phyloP scores from a whole-genome alignment of 768 basidiomycete genomes.

The Psilocybe subaeruginosa region DNA sequence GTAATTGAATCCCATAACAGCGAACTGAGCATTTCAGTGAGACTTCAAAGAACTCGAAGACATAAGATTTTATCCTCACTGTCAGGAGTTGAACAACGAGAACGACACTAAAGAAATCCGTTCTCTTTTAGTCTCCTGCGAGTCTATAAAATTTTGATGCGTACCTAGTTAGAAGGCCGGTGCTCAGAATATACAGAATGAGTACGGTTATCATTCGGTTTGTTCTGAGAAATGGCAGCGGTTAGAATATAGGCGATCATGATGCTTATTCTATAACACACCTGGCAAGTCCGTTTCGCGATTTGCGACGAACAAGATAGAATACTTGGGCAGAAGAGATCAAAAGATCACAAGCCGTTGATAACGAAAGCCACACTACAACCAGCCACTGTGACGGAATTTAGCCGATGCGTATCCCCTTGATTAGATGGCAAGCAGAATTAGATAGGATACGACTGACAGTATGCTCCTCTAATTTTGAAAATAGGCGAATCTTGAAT shows the following conservation, averaged over 20 bases:
- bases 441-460: background rate
- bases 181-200: slow-evolving; percentile 9
- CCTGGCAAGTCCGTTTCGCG: background rate
- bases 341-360: slow-evolving; percentile 6
- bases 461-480: background rate
- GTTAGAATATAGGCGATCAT: background rate
- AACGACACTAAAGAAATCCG: background rate
- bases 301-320: background rate
- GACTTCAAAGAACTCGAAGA: background rate
- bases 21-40: background rate
- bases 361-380: slow-evolving; percentile 1
- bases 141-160: background rate
- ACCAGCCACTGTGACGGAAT: slow-evolving; percentile 2
- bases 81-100: slow-evolving; percentile 1
- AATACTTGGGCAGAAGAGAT: slow-evolving; percentile 5
- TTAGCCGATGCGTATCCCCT: background rate
- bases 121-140: too few species aligned
- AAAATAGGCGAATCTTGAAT: background rate
- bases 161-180: slow-evolving; percentile 12
- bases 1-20: background rate
- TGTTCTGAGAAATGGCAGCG: background rate
- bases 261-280: background rate
- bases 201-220: slow-evolving; percentile 11
- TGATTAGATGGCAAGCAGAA: background rate
- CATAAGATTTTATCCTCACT: background rate